These are phyloP conservation scores for Zasmidium angulare DNA, from an alignment of 2,329 filamentous ascomycete genomes.

Conservation along the genomic window DNA sequence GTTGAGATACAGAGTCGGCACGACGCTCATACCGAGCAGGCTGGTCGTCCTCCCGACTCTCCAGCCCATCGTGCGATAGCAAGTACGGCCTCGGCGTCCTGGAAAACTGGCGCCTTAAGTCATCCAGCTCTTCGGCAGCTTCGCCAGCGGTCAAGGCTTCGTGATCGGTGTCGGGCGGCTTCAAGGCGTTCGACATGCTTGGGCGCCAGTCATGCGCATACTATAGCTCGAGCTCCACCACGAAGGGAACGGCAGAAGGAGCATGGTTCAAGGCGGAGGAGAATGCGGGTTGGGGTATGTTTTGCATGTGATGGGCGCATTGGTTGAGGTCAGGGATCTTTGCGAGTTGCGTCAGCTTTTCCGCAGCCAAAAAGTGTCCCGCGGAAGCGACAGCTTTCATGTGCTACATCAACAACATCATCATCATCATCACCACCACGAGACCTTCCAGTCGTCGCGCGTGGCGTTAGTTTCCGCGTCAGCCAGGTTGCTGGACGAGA, in stretches of 20 bases:
- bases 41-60: constrained; percentile 18
- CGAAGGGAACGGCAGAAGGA: background rate
- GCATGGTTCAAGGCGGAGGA: background rate
- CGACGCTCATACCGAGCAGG: constrained; percentile 14
- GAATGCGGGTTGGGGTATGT: background rate
- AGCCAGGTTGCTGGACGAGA: no score
- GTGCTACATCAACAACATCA: background rate
- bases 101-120: constrained; percentile 6
- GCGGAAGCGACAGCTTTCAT: background rate
- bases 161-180: background rate
- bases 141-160: background rate
- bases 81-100: constrained; percentile 11
- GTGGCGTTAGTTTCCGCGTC: no score
- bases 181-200: background rate
- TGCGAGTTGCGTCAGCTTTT: background rate
- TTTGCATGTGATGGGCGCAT: background rate
- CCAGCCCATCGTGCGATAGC: constrained; percentile 3
- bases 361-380: background rate
- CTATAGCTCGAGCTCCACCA: background rate
- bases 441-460: no score
- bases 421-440: no score
- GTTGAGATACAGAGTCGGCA: constrained; percentile 17
- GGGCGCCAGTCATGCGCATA: background rate
- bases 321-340: background rate
- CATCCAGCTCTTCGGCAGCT: background rate